Conservation (phyloP, 106 monocot species). For the Dactylorhiza incarnata region DNA sequence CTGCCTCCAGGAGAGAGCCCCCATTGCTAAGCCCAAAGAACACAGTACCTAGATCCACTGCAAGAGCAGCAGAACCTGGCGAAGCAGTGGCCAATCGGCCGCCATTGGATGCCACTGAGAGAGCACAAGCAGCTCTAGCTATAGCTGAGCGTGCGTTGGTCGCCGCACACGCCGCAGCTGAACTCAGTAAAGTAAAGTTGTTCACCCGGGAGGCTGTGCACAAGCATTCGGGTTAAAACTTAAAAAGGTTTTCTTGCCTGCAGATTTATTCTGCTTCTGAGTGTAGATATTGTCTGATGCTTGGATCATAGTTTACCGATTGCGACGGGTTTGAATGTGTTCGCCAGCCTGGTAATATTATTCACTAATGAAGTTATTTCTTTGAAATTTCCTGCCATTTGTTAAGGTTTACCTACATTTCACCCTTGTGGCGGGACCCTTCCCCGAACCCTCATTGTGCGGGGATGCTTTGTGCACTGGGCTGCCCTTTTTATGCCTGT, state of each 20-base stretch:
- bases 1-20: background rate
- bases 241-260: background rate
- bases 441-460: too few relatives aligned
- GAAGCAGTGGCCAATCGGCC: constrained; percentile 10
- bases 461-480: too few relatives aligned
- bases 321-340: background rate
- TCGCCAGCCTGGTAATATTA: background rate
- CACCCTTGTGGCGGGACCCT: too few relatives aligned
- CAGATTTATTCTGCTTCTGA: background rate
- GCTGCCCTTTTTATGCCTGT: too few relatives aligned
- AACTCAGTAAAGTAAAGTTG: constrained; percentile 42
- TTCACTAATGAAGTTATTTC: background rate
- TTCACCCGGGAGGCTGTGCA: background rate
- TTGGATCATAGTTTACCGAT: background rate
- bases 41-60: constrained; percentile 3
- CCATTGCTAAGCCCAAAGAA: background rate
- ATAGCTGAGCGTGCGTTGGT: constrained; percentile 64
- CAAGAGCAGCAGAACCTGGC: constrained; percentile 1
- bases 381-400: background rate
- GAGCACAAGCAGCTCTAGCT: constrained; percentile 71
- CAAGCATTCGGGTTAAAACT: background rate
- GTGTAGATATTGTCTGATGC: background rate
- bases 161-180: constrained; percentile 64
- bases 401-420: too few relatives aligned
- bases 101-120: constrained; percentile 58